phyloP scores from a whole-genome alignment of 106 monocot species.

The Dendrobium chrysotoxum region DNA sequence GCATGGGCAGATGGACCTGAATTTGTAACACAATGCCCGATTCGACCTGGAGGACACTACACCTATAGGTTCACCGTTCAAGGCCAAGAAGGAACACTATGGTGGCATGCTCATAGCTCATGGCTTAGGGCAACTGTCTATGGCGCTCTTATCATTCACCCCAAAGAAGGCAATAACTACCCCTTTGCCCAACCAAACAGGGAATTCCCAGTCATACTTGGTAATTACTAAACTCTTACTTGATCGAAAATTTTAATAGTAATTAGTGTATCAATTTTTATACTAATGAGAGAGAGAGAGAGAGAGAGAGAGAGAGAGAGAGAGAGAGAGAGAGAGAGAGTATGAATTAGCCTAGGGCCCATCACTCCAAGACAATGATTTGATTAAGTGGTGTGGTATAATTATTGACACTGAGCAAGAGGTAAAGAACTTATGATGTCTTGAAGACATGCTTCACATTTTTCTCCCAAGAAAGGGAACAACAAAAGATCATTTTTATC shows the following conservation, averaged over 20 bases:
- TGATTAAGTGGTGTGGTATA: neutral
- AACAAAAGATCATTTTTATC: neutral
- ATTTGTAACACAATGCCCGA: slow-evolving; percentile 61
- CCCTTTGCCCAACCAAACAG: slow-evolving; percentile 39
- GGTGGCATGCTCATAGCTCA: slow-evolving; percentile 64
- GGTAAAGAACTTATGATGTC: neutral
- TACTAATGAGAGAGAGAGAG: neutral
- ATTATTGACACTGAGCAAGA: neutral
- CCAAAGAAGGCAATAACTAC: slow-evolving; percentile 28
- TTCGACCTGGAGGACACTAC: slow-evolving; percentile 43
- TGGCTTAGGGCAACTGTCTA: slow-evolving; percentile 69
- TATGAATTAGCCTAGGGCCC: neutral
- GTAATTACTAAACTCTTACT: slow-evolving; percentile 9
- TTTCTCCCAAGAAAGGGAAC: neutral
- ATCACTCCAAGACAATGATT: neutral
- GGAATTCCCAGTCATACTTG: slow-evolving; percentile 35
- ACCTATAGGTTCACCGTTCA: slow-evolving; percentile 50
- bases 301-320: neutral
- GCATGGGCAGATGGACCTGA: slow-evolving; percentile 62
- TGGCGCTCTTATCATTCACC: slow-evolving; percentile 51
- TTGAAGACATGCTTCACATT: neutral
- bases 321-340: neutral
- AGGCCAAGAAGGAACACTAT: slow-evolving; percentile 50
- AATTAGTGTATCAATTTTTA: neutral
- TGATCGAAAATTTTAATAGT: neutral